Evolutionary conservation across 2,329 filamentous ascomycete genomes (phyloP).

Genomic region (Microsporum ferrugineum): DNA sequence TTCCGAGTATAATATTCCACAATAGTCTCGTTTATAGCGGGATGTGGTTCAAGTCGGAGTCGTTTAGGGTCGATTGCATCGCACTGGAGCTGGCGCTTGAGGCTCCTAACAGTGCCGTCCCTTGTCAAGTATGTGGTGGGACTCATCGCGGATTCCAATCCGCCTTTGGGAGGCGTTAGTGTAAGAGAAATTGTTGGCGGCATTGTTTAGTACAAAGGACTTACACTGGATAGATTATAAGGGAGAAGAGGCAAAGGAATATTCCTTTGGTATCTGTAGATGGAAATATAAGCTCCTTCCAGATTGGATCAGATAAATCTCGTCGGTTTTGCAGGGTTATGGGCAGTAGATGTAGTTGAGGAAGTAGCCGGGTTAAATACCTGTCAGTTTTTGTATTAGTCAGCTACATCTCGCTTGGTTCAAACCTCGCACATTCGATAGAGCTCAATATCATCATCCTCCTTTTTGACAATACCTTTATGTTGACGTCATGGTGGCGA

Average conservation of each 20-base stretch:
- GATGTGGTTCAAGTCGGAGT: slow-evolving; percentile 1
- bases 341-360: background rate
- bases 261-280: background rate
- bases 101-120: background rate
- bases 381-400: too few relatives aligned
- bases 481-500: background rate
- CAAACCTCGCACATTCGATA: too few relatives aligned
- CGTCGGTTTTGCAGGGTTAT: background rate
- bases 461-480: background rate
- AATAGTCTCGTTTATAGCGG: background rate
- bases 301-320: background rate
- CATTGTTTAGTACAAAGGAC: background rate
- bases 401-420: too few relatives aligned
- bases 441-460: too few relatives aligned
- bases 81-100: background rate
- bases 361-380: background rate
- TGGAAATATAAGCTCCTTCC: background rate
- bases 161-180: background rate
- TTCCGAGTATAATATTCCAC: background rate
- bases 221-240: background rate
- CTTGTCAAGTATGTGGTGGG: background rate
- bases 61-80: background rate
- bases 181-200: background rate
- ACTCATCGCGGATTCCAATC: background rate
- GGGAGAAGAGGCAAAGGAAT: background rate